Evolutionary conservation across 2,329 filamentous ascomycete species (phyloP), one percentile per base, ranked within the genome.

Genomic region (Aspergillus fijiensis): DNA sequence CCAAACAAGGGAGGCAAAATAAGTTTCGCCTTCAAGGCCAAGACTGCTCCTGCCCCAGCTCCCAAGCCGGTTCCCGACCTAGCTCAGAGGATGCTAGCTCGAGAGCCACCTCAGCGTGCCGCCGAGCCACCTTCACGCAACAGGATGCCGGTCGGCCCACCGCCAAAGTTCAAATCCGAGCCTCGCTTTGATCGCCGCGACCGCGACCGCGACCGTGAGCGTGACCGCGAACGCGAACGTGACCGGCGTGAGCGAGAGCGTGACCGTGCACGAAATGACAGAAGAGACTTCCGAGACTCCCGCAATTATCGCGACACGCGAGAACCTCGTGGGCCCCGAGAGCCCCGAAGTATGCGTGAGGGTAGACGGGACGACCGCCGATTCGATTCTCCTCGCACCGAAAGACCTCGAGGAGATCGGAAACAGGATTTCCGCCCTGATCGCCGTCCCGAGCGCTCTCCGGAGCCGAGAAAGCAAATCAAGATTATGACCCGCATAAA

Each of bases 11-110:
- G 80, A 2, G 86, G 87, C 49, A 95, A 94, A 76, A 96, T 97
- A 70, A 96, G 92, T 73, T 98, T 98, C 74, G 92, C 92, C 1
- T 92, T 98, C 76, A 97, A 97, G 73, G 85, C 88, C 59, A 94
- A 89, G 71, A 85, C 87, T 23, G 81, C 83, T 3, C 81, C 87
- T 21, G 77, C 80, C 27, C 79, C 83, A 62, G 80, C 81, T 59
- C 78, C 79, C 51, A 83, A 82, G 63, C 76, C 80, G 29, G 82
- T 84, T 48, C 71, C 79, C 47, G 82, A 83, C 60, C 67, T 84
- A 55, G 77, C 79, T 14, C 77, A 74, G 67, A 79, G 74, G 66
- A 80, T 78, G 81, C 79, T 75, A 56, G 65, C 70, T 48, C 70
- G 72, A 67, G 81, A 74, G 67, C 69, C 76, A 10, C 72, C 74